A percentile compares a stretch with the other conserved stretches of the same genome.
Evolutionary conservation across 495 filamentous ascomycete species (phyloP).

Genomic region (Podospora comata): DNA sequence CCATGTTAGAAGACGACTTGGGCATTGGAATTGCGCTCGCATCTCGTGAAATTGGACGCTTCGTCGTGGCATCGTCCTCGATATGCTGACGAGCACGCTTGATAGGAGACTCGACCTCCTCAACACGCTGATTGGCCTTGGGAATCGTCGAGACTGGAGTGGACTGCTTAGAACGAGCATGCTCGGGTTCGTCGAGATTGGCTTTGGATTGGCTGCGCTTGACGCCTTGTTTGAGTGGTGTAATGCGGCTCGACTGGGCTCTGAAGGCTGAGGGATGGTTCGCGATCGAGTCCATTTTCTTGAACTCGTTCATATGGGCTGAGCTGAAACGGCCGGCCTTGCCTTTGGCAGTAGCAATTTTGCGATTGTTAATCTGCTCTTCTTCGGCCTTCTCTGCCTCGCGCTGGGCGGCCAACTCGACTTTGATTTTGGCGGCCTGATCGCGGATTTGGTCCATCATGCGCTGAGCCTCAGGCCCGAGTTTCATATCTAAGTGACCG

Average conservation of each 20-base stretch:
- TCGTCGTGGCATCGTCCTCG: conserved; percentile 57
- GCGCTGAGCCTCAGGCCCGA: conserved; percentile 69
- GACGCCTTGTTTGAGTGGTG: conserved; percentile 50
- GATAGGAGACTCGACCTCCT: conserved; percentile 39
- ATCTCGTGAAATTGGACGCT: conserved; percentile 52
- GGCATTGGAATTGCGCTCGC: conserved; percentile 42
- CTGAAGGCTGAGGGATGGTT: conserved; percentile 79
- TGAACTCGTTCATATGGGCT: conserved; percentile 80
- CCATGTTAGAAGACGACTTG: conserved; percentile 41
- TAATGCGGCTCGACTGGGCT: conserved; percentile 55
- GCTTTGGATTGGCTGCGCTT: conserved; percentile 58
- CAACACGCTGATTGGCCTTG: conserved; percentile 29
- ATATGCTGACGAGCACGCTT: conserved; percentile 65
- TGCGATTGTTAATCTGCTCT: conserved; percentile 51
- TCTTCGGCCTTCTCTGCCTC: conserved; percentile 43
- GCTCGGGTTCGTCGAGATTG: conserved; percentile 57
- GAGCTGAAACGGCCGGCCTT: conserved; percentile 75
- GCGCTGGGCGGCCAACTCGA: conserved; percentile 56
- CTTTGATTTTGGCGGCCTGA: conserved; percentile 65
- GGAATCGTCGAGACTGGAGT: conserved; percentile 35
- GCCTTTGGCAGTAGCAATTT: conserved; percentile 74
- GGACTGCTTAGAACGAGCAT: conserved; percentile 38
- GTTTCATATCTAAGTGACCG: conserved; percentile 45
- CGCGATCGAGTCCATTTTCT: conserved; percentile 94
- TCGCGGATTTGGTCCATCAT: conserved; percentile 75